Evolutionary conservation across 208 protist genomes (phyloP), one percentile per base, ranked within the genome.

Genomic region (Angomonas deanei): DNA sequence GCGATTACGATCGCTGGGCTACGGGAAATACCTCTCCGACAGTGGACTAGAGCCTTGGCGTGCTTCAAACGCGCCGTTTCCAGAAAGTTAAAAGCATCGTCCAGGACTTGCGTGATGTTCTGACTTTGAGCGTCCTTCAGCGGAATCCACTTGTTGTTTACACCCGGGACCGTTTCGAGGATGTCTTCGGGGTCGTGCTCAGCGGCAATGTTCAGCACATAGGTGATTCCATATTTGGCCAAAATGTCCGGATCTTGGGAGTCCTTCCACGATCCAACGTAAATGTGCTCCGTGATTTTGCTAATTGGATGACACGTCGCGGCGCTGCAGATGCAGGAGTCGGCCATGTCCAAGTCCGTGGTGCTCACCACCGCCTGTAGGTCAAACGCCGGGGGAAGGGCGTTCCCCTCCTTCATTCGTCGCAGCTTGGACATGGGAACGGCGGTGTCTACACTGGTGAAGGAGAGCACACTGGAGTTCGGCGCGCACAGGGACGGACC

Each of bases 171-270:
- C 39, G 26, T 64, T 46, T 50, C n/a, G 33, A 54, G 50, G 24
- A 59, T 6, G 33, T 30, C 15, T 48, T 53, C 64, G 15, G 67
- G 68, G 28, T 73, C 61, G 38, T 86, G 69, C 67, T 95, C 85
- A 38, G 83, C 70, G 24, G 87, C 85, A 10, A 91, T 77, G 68
- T 92, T 95, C 32, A 95, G 65, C 15, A 93, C 75, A 66, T 92
- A 86, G 39, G 70, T 72, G 50, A 95, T 92, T 57, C 59, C 38
- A 23, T 80, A 56, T 11, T 48, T 26, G 10, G 56, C 53, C 27
- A 95, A 73, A 49, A 86, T 60, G 4, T 76, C 62, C 33, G 66
- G 75, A 68, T 88, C 62, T 0, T 66, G 47, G 3, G 86, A 84
- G 64, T 95, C 89, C 54, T 75, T 76, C 82, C 83, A 92, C 24